Evolutionary conservation across 768 basidiomycete species (phyloP).

Genomic region (Suillus hirtellus): DNA sequence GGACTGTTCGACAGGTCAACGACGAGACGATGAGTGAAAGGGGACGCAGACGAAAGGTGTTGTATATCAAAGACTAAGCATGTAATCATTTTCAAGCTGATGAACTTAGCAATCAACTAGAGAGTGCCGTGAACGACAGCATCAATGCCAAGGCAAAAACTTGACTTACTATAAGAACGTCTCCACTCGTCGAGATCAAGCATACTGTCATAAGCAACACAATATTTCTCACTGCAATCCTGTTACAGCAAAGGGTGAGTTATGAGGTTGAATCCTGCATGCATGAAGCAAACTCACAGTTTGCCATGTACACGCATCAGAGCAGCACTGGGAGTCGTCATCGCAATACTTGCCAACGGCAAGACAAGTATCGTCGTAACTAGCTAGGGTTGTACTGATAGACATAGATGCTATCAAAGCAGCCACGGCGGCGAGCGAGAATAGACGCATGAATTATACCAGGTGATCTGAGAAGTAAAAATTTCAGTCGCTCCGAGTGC

Average conservation of each 20-base stretch:
- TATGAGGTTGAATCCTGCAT: not conserved
- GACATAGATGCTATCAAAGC: not conserved
- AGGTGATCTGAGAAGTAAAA: too few relatives aligned
- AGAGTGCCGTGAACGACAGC: not conserved
- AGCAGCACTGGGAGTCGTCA: not conserved
- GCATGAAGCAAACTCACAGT: not conserved
- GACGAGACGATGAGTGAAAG: not conserved
- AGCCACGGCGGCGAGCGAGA: not conserved
- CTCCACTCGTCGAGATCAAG: not conserved
- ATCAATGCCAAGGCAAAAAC: not conserved
- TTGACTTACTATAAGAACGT: not conserved
- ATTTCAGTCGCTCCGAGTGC: too few relatives aligned
- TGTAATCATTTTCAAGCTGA: not conserved
- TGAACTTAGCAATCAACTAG: not conserved
- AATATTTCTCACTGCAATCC: not conserved
- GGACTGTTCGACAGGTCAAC: not conserved
- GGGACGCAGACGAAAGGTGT: not conserved
- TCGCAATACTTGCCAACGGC: not conserved
- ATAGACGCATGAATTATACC: not conserved
- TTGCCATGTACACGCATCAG: not conserved
- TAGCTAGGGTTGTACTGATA: not conserved
- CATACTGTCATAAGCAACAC: not conserved
- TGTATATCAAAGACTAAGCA: not conserved
- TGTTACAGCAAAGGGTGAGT: not conserved
- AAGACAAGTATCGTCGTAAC: not conserved